These are phyloP conservation scores for Fusarium nygamai DNA, from an alignment of 2,329 filamentous ascomycete species.

Conservation along the genomic window DNA sequence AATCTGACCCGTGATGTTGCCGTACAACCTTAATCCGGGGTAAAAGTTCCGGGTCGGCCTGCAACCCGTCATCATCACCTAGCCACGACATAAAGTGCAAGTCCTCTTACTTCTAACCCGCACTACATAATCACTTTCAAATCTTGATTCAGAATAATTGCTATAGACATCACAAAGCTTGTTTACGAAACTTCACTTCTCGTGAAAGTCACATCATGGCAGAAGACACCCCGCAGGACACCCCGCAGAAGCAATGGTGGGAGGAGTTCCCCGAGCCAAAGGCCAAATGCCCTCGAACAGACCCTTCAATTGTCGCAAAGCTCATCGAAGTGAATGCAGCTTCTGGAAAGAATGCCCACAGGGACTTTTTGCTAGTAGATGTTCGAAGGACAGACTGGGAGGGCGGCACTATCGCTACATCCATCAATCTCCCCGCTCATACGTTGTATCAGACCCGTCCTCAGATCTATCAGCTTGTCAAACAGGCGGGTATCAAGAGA, in stretches of 20 bases:
- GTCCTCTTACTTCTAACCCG: neutral
- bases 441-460: constrained; percentile 62
- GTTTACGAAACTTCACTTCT: too few species aligned
- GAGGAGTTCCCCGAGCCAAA: constrained; percentile 55
- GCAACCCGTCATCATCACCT: constrained; percentile 3
- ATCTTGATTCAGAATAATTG: fast-evolving
- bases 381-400: constrained; percentile 64
- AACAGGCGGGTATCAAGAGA: constrained; percentile 57
- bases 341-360: constrained; percentile 38
- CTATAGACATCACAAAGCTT: neutral
- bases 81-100: neutral
- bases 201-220: constrained; percentile 37
- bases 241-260: constrained; percentile 50
- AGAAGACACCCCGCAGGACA: constrained; percentile 37
- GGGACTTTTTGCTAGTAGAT: constrained; percentile 60
- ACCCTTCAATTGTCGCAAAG: constrained; percentile 52
- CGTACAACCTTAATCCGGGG: neutral
- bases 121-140: neutral
- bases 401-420: constrained; percentile 68
- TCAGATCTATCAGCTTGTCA: constrained; percentile 59
- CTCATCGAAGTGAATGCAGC: constrained; percentile 52
- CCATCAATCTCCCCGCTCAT: constrained; percentile 67
- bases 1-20: neutral
- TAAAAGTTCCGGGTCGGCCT: constrained; percentile 5
- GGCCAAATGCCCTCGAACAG: constrained; percentile 51